Percentiles rank a stretch among this genome's conserved stretches.
Evolutionary conservation across 75 land plant genomes (phyloP).

Genomic region (Selaginella moellendorffii): DNA sequence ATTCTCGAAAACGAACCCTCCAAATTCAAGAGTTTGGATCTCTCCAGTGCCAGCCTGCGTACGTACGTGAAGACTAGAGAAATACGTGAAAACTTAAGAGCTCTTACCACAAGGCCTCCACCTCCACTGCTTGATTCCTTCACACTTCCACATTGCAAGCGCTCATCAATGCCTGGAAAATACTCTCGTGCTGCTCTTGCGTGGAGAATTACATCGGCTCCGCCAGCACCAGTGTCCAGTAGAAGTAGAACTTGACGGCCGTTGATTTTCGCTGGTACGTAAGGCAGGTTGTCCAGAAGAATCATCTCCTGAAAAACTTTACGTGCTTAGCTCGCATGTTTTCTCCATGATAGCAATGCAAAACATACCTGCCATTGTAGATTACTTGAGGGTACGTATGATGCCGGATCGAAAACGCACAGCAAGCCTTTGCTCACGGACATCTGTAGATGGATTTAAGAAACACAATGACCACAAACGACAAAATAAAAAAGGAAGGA

Average conservation of each 20-base stretch:
- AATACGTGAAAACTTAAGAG: background rate
- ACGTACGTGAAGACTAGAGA: slow-evolving; percentile 5
- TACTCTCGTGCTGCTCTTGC: slow-evolving; percentile 26
- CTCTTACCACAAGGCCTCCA: background rate
- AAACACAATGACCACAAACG: background rate
- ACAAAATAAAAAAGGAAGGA: background rate
- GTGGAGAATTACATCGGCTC: slow-evolving; percentile 32
- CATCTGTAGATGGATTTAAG: background rate
- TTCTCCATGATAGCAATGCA: no score
- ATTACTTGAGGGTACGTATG: background rate
- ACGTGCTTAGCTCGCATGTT: background rate
- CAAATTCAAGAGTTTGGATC: background rate
- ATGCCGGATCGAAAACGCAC: background rate
- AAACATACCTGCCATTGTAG: background rate
- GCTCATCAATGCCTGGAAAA: background rate
- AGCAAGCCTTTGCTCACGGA: background rate
- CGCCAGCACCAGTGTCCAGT: slow-evolving; percentile 41
- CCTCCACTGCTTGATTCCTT: background rate
- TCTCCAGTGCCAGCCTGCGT: background rate
- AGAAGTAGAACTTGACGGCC: slow-evolving; percentile 19
- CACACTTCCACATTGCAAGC: background rate
- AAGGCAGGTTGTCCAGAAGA: slow-evolving; percentile 25
- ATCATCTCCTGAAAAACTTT: background rate
- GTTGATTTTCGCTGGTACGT: slow-evolving; percentile 31
- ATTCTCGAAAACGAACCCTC: background rate